phyloP scores from a whole-genome alignment of 1,284 basidiomycete species.

The Gymnopus androsaceus region DNA sequence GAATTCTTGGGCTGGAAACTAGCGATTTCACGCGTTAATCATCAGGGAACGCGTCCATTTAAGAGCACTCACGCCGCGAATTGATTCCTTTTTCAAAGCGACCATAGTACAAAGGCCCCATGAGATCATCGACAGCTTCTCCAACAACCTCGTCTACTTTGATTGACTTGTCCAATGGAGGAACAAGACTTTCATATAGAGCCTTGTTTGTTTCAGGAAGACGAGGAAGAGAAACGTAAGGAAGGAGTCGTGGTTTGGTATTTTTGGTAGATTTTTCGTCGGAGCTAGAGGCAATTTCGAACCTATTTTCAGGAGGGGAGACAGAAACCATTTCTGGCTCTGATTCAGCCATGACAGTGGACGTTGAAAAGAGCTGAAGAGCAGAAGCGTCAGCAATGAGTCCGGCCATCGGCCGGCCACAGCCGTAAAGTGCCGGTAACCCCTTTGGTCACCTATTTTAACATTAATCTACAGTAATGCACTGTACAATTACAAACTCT shows the following conservation, averaged over 20 bases:
- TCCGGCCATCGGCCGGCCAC: no score
- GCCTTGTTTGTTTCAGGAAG: slow-evolving; percentile 40
- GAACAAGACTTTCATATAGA: slow-evolving; percentile 41
- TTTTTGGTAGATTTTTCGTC: neutral
- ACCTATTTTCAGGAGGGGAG: no score
- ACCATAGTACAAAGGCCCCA: slow-evolving; percentile 58
- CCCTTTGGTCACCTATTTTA: no score
- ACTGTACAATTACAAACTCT: no score
- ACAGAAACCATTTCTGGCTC: no score
- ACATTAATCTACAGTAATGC: no score
- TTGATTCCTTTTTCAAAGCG: slow-evolving; percentile 57
- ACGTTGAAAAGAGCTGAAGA: no score
- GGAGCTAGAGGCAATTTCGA: neutral
- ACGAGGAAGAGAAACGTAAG: slow-evolving; percentile 29
- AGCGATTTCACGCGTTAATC: slow-evolving; percentile 26
- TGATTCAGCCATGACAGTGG: no score
- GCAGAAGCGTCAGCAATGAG: no score
- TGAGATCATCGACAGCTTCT: slow-evolving; percentile 43
- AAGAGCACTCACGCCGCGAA: slow-evolving; percentile 51
- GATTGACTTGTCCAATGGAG: slow-evolving; percentile 30
- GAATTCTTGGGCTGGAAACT: slow-evolving; percentile 48
- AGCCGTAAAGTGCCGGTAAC: no score
- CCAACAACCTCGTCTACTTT: slow-evolving; percentile 57
- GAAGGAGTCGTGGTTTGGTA: neutral
- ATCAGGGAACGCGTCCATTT: slow-evolving; percentile 17